A percentile compares a stretch with the other conserved stretches of the same genome.
These are phyloP conservation scores for Tetrahymena malaccensis DNA, from an alignment of 73 alveolate species.

Conservation along the genomic window DNA sequence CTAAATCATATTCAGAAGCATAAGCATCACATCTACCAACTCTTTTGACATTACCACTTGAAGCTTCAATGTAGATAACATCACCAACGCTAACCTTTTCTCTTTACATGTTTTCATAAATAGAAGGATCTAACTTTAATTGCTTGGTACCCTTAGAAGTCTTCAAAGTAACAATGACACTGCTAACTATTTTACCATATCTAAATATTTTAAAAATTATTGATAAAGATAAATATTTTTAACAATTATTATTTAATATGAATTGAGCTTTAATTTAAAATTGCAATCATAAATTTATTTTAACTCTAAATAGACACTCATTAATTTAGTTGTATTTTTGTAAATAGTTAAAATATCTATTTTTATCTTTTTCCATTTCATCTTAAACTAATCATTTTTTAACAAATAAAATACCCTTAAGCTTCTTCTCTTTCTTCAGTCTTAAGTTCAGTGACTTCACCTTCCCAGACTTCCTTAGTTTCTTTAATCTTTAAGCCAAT, in stretches of 20 bases:
- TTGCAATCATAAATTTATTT: too few species aligned
- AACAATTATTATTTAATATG: neutral
- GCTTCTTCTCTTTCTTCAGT: slow-evolving; percentile 97
- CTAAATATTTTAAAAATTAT: neutral
- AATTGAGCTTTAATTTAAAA: neutral
- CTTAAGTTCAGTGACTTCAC: slow-evolving; percentile 98
- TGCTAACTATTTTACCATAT: slow-evolving; percentile 84
- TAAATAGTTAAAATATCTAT: neutral
- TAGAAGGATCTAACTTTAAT: slow-evolving; percentile 96
- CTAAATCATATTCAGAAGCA: slow-evolving; percentile 98
- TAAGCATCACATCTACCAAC: slow-evolving; percentile 99
- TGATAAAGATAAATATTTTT: neutral
- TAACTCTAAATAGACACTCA: neutral
- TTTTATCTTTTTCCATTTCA: neutral
- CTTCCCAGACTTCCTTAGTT: slow-evolving; percentile 99
- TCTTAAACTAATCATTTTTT: slow-evolving; percentile 25
- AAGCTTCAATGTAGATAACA: slow-evolving; percentile 98
- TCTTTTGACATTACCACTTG: slow-evolving; percentile 98
- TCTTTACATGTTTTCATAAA: slow-evolving; percentile 95
- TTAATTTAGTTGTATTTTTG: too few species aligned
- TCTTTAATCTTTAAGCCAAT: slow-evolving; percentile 97
- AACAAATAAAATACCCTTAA: slow-evolving; percentile 48
- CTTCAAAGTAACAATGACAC: slow-evolving; percentile 82
- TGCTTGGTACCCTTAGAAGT: slow-evolving; percentile 97
- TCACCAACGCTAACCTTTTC: slow-evolving; percentile 99